Evolutionary conservation across 306 rosid genomes (phyloP), one percentile per base, ranked within the genome.

Genomic region (Fragaria nilgerrensis): DNA sequence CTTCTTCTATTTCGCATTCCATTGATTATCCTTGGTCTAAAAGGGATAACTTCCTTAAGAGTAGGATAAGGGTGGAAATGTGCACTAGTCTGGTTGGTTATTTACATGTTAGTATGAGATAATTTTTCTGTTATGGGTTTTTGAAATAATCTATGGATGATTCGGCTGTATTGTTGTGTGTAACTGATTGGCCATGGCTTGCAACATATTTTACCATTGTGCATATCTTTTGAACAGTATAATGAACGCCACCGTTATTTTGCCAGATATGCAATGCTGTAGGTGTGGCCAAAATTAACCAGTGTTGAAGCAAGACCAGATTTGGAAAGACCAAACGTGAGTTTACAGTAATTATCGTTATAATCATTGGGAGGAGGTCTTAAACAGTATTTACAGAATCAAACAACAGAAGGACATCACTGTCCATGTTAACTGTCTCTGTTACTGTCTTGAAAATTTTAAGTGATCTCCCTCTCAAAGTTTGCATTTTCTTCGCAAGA

Each of bases 291-390:
- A 95, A 95, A 87, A 32, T n/a, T n/a, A n/a, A n/a, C 99, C 98
- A 8, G 99, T 96, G 69, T 85, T 96, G 86, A 96, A 96, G 87
- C 98, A 96, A 87, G 98, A 96, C 72, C 99, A 96, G 85, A 96
- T 93, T 79, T 96, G 99, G 99, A 93, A 96, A 86, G 99, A 96
- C 80, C 93, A 88, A 91, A 96, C 98, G 99, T 96, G 82, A 96
- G 96, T 82, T 68, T 56, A 47, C 44, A 16, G 11, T 13, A 64
- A 25, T 36, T 70, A 20, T 32, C 49, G 9, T 68, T 2, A 23
- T 61, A 58, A 12, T 70, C 5, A 36, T 68, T 4, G 37, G 14
- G 34, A 63, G 25, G 64, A 23, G 27, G 11, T 59, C 13, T 4
- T 75, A 23, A 20, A 43, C 34, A 23, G 34, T 37, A n/a, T 48